A percentile compares a stretch with the other conserved stretches of the same genome.
Evolutionary conservation across 257 asterid genomes (phyloP).

Genomic region (Nicotiana noctiflora): DNA sequence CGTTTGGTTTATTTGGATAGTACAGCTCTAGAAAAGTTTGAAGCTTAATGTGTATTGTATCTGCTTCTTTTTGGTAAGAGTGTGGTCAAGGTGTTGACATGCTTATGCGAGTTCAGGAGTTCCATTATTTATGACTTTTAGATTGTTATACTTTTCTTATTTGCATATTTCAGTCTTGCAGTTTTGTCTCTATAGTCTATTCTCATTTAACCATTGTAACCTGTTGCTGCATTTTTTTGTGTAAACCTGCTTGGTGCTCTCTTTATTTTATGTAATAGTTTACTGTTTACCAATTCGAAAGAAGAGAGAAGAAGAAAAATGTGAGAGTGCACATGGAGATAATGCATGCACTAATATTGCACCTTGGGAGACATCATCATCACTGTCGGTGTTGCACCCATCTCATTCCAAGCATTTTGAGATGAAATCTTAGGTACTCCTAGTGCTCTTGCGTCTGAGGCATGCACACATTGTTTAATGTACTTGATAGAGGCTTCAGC

Average conservation of each 20-base stretch:
- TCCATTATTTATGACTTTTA: not conserved
- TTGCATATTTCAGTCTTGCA: not conserved
- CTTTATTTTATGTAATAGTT: not conserved
- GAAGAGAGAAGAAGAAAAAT: not conserved
- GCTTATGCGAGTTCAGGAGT: not conserved
- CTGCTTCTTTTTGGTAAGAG: not conserved
- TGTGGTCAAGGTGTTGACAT: not conserved
- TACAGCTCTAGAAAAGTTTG: not conserved
- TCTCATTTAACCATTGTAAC: not conserved
- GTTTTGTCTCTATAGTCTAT: not conserved
- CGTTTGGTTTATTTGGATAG: not conserved
- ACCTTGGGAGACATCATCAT: not conserved
- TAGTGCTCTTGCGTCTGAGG: not conserved
- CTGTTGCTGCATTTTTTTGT: not conserved
- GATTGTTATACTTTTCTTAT: not conserved
- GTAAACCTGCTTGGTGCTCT: not conserved
- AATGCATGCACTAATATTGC: not conserved
- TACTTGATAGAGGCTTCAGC: not conserved
- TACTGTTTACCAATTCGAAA: not conserved
- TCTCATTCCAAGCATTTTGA: not conserved
- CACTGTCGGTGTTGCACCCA: not conserved
- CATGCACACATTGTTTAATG: not conserved
- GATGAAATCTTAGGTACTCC: not conserved
- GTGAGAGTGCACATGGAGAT: not conserved
- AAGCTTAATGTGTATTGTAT: not conserved